These are phyloP conservation scores for Termitomyces titanicus DNA, from an alignment of 768 basidiomycete genomes.

Conservation along the genomic window DNA sequence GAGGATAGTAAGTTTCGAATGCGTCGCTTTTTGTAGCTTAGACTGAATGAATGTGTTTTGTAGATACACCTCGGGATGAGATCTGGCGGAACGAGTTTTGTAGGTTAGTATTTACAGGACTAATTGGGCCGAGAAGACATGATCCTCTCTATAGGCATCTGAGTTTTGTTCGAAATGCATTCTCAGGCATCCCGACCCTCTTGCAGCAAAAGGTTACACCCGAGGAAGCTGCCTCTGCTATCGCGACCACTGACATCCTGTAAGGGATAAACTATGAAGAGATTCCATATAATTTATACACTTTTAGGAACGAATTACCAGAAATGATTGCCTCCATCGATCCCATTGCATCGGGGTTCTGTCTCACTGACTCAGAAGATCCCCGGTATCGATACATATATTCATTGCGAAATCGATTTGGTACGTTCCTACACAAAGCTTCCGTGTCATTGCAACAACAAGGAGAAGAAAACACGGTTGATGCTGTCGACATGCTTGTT, in stretches of 20 bases:
- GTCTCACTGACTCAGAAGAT: constrained; percentile 62
- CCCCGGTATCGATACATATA: constrained; percentile 60
- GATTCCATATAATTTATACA: background rate
- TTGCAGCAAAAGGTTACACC: constrained; percentile 48
- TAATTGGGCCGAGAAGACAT: background rate
- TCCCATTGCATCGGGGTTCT: constrained; percentile 62
- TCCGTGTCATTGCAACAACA: constrained; percentile 65
- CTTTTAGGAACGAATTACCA: constrained; percentile 55
- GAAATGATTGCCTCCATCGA: constrained; percentile 72
- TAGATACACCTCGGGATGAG: constrained; percentile 48
- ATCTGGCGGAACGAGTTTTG: constrained; percentile 87
- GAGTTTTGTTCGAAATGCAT: constrained; percentile 70
- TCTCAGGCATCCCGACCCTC: constrained; percentile 70
- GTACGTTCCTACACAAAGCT: constrained; percentile 65
- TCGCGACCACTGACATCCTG: constrained; percentile 65
- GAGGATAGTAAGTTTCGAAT: constrained; percentile 36
- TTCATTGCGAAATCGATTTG: constrained; percentile 57
- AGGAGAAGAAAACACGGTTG: constrained; percentile 79
- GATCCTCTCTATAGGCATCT: constrained; percentile 42
- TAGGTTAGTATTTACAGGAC: constrained; percentile 40
- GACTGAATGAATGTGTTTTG: background rate
- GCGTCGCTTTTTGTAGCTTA: background rate
- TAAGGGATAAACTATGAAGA: constrained; percentile 26
- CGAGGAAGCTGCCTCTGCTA: constrained; percentile 41
- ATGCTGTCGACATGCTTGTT: constrained; percentile 73